A percentile compares a stretch with the other conserved stretches of the same genome.
phyloP scores from a whole-genome alignment of 2,329 filamentous ascomycete genomes.

The Bertia moriformis region DNA sequence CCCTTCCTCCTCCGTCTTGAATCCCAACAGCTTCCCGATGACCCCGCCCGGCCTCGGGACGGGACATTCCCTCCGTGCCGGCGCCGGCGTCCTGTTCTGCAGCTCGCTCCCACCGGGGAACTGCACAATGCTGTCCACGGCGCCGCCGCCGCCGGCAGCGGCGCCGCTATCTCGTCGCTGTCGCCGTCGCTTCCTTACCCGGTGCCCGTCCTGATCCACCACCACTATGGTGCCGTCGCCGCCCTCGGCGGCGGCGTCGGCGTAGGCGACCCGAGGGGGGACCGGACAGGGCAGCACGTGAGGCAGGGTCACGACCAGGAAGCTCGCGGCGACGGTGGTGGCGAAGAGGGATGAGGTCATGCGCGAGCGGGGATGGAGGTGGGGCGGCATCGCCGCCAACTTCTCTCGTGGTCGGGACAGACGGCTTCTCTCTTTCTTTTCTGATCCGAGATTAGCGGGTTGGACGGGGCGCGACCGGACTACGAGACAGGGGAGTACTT shows the following conservation, averaged over 20 bases:
- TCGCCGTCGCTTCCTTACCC: background rate
- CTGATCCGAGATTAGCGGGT: too few relatives aligned
- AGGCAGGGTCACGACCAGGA: conserved; percentile 80
- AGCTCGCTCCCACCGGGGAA: conserved; percentile 23
- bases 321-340: conserved; percentile 73
- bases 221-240: background rate
- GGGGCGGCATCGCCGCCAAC: conserved; percentile 66
- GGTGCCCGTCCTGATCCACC: background rate
- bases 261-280: conserved; percentile 51
- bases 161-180: background rate
- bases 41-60: conserved; percentile 78
- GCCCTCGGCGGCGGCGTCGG: conserved; percentile 48
- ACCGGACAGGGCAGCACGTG: conserved; percentile 86
- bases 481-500: too few relatives aligned
- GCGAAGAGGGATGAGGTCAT: conserved; percentile 92
- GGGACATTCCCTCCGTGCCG: conserved; percentile 66
- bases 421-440: too few relatives aligned
- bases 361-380: conserved; percentile 83
- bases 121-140: conserved; percentile 23
- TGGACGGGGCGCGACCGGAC: too few relatives aligned
- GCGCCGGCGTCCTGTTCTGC: conserved; percentile 23
- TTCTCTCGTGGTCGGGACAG: too few relatives aligned
- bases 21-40: conserved; percentile 62
- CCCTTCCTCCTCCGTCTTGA: conserved; percentile 24
- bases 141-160: conserved; percentile 24